Conservation (phyloP, 768 basidiomycete genomes). For the Russula compacta region DNA sequence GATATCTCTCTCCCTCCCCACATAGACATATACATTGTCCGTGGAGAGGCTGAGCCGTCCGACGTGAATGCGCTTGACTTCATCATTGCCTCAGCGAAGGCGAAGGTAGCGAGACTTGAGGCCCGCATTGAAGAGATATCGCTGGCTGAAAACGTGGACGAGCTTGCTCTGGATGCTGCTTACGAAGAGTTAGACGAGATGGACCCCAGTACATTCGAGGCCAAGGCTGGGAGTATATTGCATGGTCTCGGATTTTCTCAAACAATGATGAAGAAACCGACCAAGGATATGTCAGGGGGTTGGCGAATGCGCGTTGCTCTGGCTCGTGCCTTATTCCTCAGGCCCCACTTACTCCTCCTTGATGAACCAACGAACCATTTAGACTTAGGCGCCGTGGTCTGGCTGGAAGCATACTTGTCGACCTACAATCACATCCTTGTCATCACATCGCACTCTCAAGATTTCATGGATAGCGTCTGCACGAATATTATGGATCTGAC, state of each 20-base stretch:
- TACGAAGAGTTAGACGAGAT: conserved; percentile 97
- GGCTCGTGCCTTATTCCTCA: conserved; percentile 90
- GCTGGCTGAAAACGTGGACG: conserved; percentile 82
- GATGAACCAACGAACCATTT: conserved; percentile 92
- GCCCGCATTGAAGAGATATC: conserved; percentile 90
- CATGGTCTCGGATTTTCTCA: conserved; percentile 91
- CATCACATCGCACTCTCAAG: conserved; percentile 96
- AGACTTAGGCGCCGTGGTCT: conserved; percentile 96
- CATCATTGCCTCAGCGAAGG: conserved; percentile 85
- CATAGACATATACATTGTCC: conserved; percentile 96
- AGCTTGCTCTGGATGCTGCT: conserved; percentile 73
- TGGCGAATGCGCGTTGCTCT: conserved; percentile 99
- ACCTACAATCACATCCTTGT: conserved; percentile 99
- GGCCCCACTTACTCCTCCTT: conserved; percentile 89
- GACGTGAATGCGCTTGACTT: conserved; percentile 96
- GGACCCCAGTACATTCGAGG: conserved; percentile 92
- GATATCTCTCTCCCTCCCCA: conserved; percentile 92
- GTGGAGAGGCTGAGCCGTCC: conserved; percentile 92
- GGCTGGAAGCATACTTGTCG: conserved; percentile 96
- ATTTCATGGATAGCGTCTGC: conserved; percentile 97
- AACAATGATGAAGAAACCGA: conserved; percentile 91
- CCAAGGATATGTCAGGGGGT: conserved; percentile 98
- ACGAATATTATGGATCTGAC: conserved; percentile 98
- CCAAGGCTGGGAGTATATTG: conserved; percentile 92
- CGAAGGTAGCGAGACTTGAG: conserved; percentile 90